Base-by-base conservation (phyloP, 2,329 filamentous ascomycete genomes). In the Colletotrichum tamarilloi region DNA sequence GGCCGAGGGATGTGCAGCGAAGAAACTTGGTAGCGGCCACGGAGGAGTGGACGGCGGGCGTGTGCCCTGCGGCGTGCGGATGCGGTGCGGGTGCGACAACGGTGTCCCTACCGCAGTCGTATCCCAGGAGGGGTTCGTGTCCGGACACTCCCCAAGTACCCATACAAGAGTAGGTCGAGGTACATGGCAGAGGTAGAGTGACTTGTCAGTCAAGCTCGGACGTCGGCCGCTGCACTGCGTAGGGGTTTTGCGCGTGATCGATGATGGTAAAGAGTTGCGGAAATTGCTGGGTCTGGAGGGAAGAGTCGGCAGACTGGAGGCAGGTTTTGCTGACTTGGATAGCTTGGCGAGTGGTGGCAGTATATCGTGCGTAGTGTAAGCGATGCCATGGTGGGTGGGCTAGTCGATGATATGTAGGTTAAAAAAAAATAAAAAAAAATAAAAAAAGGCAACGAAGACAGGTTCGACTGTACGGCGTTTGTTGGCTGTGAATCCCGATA, bases 271-370 rank as follows among this genome's bases (percentile, higher is more conserved):
- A 46, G 14, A 19, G 24, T 35, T n/a, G 62, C 62, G 67, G 42
- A 19, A 56, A 67, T 55, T 55, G 49, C 62, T 55, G 68, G 58
- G 57, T 57, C 57, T 63, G 22, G 62, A 30, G 67, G 57, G 19
- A 65, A 46, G n/a, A 32, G 6, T 59, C 52, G 72, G 42, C 52
- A 42, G 26, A 22, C 11, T 16, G 42, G 32, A n/a, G 30, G 22
- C 59, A 73, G 59, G 59, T 69, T 73, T 42, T 22, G 42, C 32
- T n/a, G 30, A 42, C 62, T 26, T 38, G 38, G n/a, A 22, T 22
- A 7, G 56, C 59, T 69, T 69, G 59, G 70, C 59, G 55, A 28
- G 26, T 35, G 24, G 30, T 57, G 38, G 28, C 24, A 30, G 28
- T 16, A 4, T 12, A 32, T 38, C 22, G 49, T 56, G 32, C n/a